Evolutionary conservation across 1,284 basidiomycete genomes (phyloP).

Genomic region (Ganoderma sinense): DNA sequence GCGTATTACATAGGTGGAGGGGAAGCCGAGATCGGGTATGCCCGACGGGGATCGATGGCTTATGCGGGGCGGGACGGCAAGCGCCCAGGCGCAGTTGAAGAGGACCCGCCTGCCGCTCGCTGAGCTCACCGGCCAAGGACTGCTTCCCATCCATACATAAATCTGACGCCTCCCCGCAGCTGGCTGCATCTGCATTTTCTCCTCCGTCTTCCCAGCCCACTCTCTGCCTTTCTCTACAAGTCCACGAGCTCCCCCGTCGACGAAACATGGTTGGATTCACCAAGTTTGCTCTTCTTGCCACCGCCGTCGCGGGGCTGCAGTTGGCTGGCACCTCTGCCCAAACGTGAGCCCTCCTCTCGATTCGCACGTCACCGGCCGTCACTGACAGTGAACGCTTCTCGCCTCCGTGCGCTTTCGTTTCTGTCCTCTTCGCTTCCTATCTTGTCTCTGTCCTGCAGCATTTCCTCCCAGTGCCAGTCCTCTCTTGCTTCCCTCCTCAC

Average conservation of each 20-base stretch:
- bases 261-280: constrained; percentile 30
- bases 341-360: constrained; percentile 44
- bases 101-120: neutral
- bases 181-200: constrained; percentile 30
- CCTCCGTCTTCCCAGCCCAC: constrained; percentile 13
- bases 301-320: constrained; percentile 47
- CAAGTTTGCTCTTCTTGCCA: constrained; percentile 36
- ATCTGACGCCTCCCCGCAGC: constrained; percentile 24
- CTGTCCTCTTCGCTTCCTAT: neutral
- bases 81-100: neutral
- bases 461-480: constrained; percentile 49
- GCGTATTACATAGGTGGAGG: neutral
- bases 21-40: neutral
- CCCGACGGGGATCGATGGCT: neutral
- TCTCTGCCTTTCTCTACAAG: constrained; percentile 15
- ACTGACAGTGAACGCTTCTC: constrained; percentile 7
- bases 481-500: constrained; percentile 46
- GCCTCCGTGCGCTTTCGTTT: neutral
- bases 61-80: neutral
- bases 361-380: constrained; percentile 4
- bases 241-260: constrained; percentile 1
- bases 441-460: constrained; percentile 26
- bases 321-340: constrained; percentile 49
- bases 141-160: constrained; percentile 11
- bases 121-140: neutral